Evolutionary conservation across 2,329 filamentous ascomycete species (phyloP), one percentile per base, ranked within the genome.

Genomic region (Emmonsiellopsis sp.): DNA sequence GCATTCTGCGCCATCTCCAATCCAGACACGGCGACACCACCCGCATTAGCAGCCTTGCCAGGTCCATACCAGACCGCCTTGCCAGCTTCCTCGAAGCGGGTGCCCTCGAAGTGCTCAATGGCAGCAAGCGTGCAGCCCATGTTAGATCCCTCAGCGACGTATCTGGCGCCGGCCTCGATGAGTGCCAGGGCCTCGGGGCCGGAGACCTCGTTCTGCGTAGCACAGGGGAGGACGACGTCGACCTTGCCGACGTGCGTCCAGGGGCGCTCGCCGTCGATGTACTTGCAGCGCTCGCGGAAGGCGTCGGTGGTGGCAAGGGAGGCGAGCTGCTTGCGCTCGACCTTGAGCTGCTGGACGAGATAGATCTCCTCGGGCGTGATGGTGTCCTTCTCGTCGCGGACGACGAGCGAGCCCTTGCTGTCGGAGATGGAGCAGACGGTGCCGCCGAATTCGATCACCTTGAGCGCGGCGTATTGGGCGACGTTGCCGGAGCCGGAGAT

Each of bases 1-100:
- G 86, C 92, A 83, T 98, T 97, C 83, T 98, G 93, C 7, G 92
- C 91, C 93, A 98, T 98, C 81, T 98, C 93, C 44, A 98, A 83
- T 64, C 93, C 93, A 2, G 90, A 95, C 41, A 98, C 93, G 54
- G 93, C 93, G 54, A 97, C 93, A 79, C 93, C 93, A 72, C 93
- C 93, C 62, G 89, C 90, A 79, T 97, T 97, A 76, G 92, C 89
- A 34, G 93, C 93, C 83, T 97, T 97, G 63, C 89, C 92, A 50
- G 92, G 92, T 15, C 87, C 93, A 73, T 97, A 97, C 93, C 93
- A 98, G 72, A 95, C 84, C 6, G 75, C 70, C 51, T 74, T 73
- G 60, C 82, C 83, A 77, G 89, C 83, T 70, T 81, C 81, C 51
- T 57, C 45, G 48, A 64, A 61, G 69, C 78, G 83, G 63, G 91